Evolutionary conservation across 768 basidiomycete species (phyloP).

Genomic region (Mycena albidolilacea): DNA sequence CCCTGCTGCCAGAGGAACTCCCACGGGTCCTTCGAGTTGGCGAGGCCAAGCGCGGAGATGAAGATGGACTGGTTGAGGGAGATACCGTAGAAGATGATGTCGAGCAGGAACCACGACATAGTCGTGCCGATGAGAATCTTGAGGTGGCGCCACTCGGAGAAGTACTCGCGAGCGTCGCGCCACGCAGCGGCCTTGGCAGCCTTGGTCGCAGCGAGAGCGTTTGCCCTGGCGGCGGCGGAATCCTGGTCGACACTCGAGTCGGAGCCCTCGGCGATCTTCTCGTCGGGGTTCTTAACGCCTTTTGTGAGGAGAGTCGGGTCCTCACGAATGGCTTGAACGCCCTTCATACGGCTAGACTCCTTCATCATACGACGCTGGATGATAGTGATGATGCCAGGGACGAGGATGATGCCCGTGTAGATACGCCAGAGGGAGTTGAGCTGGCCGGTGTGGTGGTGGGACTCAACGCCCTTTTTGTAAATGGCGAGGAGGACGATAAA

Average conservation of each 20-base stretch:
- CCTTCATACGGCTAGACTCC: constrained; percentile 33
- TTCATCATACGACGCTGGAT: constrained; percentile 29
- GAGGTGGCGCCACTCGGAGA: constrained; percentile 37
- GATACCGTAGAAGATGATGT: constrained; percentile 34
- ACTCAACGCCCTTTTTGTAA: constrained; percentile 23
- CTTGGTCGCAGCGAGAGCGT: constrained; percentile 20
- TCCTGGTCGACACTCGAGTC: constrained; percentile 4
- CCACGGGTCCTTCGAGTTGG: constrained; percentile 36
- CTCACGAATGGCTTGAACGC: constrained; percentile 29
- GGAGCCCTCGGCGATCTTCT: constrained; percentile 9
- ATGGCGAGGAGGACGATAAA: constrained; percentile 32
- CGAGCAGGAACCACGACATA: constrained; percentile 31
- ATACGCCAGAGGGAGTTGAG: constrained; percentile 37
- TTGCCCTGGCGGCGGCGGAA: neutral
- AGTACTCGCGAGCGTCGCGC: constrained; percentile 37
- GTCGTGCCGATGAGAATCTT: constrained; percentile 38
- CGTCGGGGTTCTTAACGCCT: constrained; percentile 13
- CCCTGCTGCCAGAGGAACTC: constrained; percentile 40
- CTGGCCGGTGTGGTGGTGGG: constrained; percentile 29
- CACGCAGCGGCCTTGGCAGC: constrained; percentile 33
- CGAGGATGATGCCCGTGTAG: constrained; percentile 34
- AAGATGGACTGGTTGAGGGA: constrained; percentile 39
- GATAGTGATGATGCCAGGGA: constrained; percentile 35
- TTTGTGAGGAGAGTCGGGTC: constrained; percentile 33
- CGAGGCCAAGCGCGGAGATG: constrained; percentile 34